Base-by-base conservation (phyloP, 345 rosid species). In the Heritiera littoralis region DNA sequence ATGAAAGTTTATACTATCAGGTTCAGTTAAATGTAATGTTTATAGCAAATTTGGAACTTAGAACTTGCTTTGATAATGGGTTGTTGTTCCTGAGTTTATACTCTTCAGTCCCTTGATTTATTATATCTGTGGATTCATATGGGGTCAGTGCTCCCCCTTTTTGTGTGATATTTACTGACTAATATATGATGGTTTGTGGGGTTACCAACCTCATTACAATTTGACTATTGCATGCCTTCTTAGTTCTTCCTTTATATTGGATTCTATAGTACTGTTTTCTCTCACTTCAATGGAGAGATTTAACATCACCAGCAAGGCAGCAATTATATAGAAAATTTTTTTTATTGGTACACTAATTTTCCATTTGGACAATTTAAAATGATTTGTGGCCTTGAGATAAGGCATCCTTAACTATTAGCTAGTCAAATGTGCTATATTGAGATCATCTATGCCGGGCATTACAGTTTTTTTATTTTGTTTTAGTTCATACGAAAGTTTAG, bases 111-210 rank as follows among this genome's bases (percentile, higher is more conserved):
- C 72, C 6, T 20, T 69, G 45, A 73, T 75, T 71, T 83, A 71
- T 65, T 77, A 81, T 61, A 66, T 79, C 79, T 61, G 79, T 79
- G 87, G 83, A 74, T 83, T 82, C 79, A 55, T 56, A 7, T 52
- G 80, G 79, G 86, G 83, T 72, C 75, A 56, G 79, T 72, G 76
- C 10, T 48, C 52, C 13, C 80, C 23, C 82, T 23, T n/a, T 17
- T 58, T 45, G 82, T 80, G 82, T 85, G 85, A 83, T 80, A 67
- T 69, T 82, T 76, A 56, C 86, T 49, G 32, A 72, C 83, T 77
- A 45, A 18, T 81, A 84, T 84, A 77, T 70, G 79, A 60, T 81
- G 82, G 60, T 61, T 75, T 81, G 71, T 75, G 76, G 84, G 80
- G 86, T 3, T 76, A 81, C 66, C 46, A 14, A 13, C 61, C 70